Evolutionary conservation across 805 yeast species (phyloP).

Genomic region (Candida germanica): DNA sequence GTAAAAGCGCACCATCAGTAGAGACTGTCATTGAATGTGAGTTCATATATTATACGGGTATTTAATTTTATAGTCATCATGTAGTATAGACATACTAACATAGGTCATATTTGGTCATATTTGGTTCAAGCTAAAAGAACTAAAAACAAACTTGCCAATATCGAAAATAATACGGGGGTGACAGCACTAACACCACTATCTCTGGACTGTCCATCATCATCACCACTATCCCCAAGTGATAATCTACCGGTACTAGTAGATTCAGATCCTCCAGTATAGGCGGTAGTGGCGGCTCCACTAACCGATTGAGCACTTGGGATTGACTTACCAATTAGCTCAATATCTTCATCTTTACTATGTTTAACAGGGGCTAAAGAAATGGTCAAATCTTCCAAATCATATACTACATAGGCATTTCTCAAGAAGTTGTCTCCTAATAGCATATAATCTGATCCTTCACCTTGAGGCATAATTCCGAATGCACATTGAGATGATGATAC

Average conservation of each 20-base stretch:
- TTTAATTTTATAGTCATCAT: no score
- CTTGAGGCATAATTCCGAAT: constrained; percentile 26
- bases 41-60: no score
- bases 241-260: constrained; percentile 1
- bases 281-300: constrained; percentile 47
- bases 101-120: no score
- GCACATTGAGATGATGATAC: constrained; percentile 18
- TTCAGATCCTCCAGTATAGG: constrained; percentile 12
- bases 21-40: no score
- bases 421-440: constrained; percentile 67
- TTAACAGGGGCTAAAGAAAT: constrained; percentile 48
- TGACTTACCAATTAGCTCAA: constrained; percentile 42
- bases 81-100: no score
- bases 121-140: no score
- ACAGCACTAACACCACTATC: background rate
- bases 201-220: constrained; percentile 1
- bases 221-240: background rate
- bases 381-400: constrained; percentile 55
- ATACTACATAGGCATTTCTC: constrained; percentile 62
- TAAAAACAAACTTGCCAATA: constrained; percentile 1
- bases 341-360: constrained; percentile 31
- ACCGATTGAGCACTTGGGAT: constrained; percentile 33
- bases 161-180: no score
- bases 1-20: no score
- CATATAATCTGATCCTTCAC: constrained; percentile 12